Percentiles rank a stretch among this genome's conserved stretches.
Conservation (phyloP, 169 alveolate species). For the Plasmodium ovale region DNA sequence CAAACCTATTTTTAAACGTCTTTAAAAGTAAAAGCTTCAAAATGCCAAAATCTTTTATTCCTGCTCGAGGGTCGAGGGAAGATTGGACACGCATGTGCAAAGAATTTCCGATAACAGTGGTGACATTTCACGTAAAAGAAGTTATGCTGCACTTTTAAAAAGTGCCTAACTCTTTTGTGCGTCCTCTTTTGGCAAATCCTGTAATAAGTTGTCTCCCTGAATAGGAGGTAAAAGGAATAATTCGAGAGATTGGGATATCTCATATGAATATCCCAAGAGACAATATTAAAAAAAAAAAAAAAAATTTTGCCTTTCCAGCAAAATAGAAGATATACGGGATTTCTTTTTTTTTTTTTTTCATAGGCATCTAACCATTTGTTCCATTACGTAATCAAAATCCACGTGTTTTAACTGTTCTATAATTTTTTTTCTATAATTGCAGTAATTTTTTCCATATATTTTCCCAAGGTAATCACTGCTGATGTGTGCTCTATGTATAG, state of each 20-base stretch:
- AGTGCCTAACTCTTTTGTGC: constrained; percentile 27
- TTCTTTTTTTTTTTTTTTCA: not conserved
- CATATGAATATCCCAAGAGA: not conserved
- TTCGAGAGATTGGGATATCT: not conserved
- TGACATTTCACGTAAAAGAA: no score
- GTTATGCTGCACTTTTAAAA: no score
- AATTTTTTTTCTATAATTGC: constrained; percentile 37
- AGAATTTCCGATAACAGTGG: not conserved
- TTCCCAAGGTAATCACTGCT: not conserved
- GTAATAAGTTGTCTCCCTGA: constrained; percentile 56
- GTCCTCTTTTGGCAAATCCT: constrained; percentile 1
- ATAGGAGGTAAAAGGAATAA: not conserved
- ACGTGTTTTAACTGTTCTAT: constrained; percentile 16
- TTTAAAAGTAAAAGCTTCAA: constrained; percentile 46
- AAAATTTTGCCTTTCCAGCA: no score
- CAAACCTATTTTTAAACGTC: constrained; percentile 34
- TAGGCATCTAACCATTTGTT: constrained; percentile 30
- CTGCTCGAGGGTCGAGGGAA: not conserved
- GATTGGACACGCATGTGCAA: not conserved
- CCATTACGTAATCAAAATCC: constrained; percentile 38
- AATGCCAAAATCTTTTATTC: constrained; percentile 35
- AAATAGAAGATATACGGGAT: not conserved
- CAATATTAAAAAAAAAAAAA: no score
- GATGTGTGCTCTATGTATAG: not conserved
- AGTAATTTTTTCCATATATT: not conserved